A percentile compares a stretch with the other conserved stretches of the same genome.
These are phyloP conservation scores for Hygrocybe punicea DNA, from an alignment of 768 basidiomycete genomes.

Conservation along the genomic window DNA sequence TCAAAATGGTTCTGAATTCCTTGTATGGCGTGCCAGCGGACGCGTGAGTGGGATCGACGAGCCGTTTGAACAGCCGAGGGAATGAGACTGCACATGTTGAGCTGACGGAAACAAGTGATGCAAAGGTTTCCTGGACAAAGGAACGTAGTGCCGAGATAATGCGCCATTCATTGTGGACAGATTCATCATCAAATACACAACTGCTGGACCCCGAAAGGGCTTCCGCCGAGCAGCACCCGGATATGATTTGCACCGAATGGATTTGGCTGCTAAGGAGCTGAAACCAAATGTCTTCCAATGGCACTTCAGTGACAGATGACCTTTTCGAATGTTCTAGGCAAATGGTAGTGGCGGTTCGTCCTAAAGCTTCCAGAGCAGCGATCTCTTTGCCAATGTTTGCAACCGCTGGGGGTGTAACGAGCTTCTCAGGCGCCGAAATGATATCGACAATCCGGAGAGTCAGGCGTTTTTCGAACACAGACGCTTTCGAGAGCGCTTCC, in stretches of 20 bases:
- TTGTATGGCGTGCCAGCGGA: slow-evolving; percentile 70
- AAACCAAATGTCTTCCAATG: slow-evolving; percentile 87
- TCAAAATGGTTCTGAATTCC: slow-evolving; percentile 87
- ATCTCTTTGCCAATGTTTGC: slow-evolving; percentile 37
- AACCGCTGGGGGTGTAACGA: slow-evolving; percentile 11
- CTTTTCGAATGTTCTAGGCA: slow-evolving; percentile 65
- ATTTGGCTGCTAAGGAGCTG: slow-evolving; percentile 79
- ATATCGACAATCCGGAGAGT: slow-evolving; percentile 43
- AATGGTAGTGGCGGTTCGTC: slow-evolving; percentile 58
- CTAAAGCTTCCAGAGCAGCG: slow-evolving; percentile 54
- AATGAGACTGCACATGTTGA: slow-evolving; percentile 81
- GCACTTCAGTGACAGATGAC: slow-evolving; percentile 38
- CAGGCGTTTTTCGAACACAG: slow-evolving; percentile 52
- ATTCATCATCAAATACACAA: slow-evolving; percentile 18
- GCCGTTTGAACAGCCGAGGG: slow-evolving; percentile 85
- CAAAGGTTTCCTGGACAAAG: slow-evolving; percentile 81
- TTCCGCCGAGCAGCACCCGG: slow-evolving; percentile 36
- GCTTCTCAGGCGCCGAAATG: slow-evolving; percentile 23
- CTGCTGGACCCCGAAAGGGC: slow-evolving; percentile 12
- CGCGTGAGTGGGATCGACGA: slow-evolving; percentile 68
- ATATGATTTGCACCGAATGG: slow-evolving; percentile 68
- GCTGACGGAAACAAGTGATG: slow-evolving; percentile 78
- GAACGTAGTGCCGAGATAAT: slow-evolving; percentile 57
- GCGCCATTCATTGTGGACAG: slow-evolving; percentile 22
- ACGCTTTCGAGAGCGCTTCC: slow-evolving; percentile 65